A percentile compares a stretch with the other conserved stretches of the same genome.
Conservation (phyloP, 2,329 filamentous ascomycete species). For the Camillea tinctor region DNA sequence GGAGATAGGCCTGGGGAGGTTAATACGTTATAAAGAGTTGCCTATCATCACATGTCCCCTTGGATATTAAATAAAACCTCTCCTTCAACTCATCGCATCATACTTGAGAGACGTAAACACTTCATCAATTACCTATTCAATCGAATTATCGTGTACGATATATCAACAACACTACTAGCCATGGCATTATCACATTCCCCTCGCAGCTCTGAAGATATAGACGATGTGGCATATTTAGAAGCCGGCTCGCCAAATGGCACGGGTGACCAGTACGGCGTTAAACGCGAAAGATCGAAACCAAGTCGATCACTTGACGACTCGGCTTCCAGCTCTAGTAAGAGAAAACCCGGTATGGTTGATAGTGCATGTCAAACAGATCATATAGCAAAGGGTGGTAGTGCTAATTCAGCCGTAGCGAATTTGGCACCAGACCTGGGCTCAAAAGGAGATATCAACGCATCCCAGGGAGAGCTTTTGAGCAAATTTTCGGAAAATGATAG, state of each 20-base stretch:
- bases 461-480: not conserved
- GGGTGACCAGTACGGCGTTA: not conserved
- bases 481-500: not conserved
- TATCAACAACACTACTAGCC: not conserved
- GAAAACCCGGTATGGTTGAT: not conserved
- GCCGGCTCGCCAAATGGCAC: not conserved
- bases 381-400: not conserved
- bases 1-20: too few relatives aligned
- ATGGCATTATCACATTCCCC: not conserved
- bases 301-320: not conserved
- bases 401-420: not conserved
- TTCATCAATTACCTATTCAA: not conserved
- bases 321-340: not conserved
- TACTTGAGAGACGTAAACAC: not conserved
- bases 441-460: not conserved
- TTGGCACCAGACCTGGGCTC: not conserved
- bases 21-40: not conserved
- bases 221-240: not conserved
- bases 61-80: not conserved
- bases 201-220: too few relatives aligned
- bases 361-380: not conserved
- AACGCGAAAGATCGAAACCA: not conserved
- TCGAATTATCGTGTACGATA: not conserved
- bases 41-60: not conserved
- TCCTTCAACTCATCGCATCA: not conserved